Base-by-base conservation (phyloP, 805 yeast genomes). In the Saturnispora ahearnii region DNA sequence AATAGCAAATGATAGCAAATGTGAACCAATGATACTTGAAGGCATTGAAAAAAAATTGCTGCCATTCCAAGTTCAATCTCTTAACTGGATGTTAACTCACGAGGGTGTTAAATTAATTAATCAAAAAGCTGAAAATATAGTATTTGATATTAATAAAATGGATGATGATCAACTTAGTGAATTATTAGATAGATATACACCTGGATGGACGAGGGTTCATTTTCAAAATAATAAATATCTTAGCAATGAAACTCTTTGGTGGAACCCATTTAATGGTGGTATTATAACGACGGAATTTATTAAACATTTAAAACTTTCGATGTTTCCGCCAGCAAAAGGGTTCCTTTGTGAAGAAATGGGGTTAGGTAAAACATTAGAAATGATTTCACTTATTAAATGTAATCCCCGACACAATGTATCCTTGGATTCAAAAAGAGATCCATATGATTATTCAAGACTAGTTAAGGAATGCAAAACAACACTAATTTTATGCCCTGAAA, bases 291-390 rank as follows among this genome's bases (percentile, higher is more conserved):
- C 63, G 5, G 45, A 49, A 1, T 60, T 64, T 22, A 69, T 73
- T 1, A 45, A 65, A 2, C 46, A 60, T 4, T 68, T 59, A 26
- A 34, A 48, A 28, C 28, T 52, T 2, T 43, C 30, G 0, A 48
- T 57, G 1, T 49, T 44, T 9, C 56, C 59, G 7, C 58, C 60
- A 2, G 81, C 77, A 0, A 72, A 74, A 46, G 96, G 95, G 0
- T 67, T 93, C 7, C 64, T 93, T 32, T 84, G 93, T 1, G 99
- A 91, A 59, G 99, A 93, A 64, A 93, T 93, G 99, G 99, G 99
- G 0, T 73, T 93, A 7, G 99, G 99, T 0, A 93, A 93, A 61
- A 91, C 99, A 0, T 81, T 93, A 4, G 99, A 93, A 62, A 71
- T 89, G 12, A 71, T 87, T 2, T 72, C 95, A 0, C 67, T 91